Percentiles rank a stretch among this genome's conserved stretches.
Conservation (phyloP, 805 yeast genomes). For the Candida manassasensis region DNA sequence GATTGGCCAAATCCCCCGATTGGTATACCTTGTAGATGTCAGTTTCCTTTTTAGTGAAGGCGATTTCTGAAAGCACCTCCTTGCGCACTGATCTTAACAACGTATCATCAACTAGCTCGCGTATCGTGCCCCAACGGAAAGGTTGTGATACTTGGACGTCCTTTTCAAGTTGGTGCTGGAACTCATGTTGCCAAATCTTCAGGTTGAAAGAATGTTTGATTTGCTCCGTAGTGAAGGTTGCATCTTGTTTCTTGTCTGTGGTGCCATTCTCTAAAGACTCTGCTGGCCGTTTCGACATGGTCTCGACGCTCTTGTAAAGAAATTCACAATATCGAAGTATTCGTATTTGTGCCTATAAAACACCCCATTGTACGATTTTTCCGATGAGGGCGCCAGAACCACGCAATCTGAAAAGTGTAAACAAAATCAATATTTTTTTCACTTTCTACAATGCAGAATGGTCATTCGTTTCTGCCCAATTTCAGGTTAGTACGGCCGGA, state of each 20-base stretch:
- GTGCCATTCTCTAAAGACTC: not conserved
- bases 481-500: too few species aligned
- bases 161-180: constrained; percentile 34
- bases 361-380: too few species aligned
- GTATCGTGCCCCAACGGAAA: constrained; percentile 85
- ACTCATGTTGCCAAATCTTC: constrained; percentile 43
- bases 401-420: too few species aligned
- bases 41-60: constrained; percentile 92
- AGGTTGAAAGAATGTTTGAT: constrained; percentile 41
- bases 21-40: constrained; percentile 92
- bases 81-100: constrained; percentile 73
- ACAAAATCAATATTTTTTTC: too few species aligned
- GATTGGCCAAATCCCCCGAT: constrained; percentile 87
- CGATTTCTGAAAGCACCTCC: constrained; percentile 79
- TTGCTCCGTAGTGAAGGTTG: constrained; percentile 25
- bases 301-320: too few species aligned
- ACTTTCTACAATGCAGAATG: too few species aligned
- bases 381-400: too few species aligned
- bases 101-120: constrained; percentile 67
- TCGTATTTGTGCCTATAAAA: too few species aligned
- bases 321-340: too few species aligned
- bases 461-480: too few species aligned
- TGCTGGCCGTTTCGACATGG: not conserved
- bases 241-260: constrained; percentile 11
- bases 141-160: constrained; percentile 62